phyloP scores from a whole-genome alignment of 1,284 basidiomycete species.

The Anthracocystis setariae region DNA sequence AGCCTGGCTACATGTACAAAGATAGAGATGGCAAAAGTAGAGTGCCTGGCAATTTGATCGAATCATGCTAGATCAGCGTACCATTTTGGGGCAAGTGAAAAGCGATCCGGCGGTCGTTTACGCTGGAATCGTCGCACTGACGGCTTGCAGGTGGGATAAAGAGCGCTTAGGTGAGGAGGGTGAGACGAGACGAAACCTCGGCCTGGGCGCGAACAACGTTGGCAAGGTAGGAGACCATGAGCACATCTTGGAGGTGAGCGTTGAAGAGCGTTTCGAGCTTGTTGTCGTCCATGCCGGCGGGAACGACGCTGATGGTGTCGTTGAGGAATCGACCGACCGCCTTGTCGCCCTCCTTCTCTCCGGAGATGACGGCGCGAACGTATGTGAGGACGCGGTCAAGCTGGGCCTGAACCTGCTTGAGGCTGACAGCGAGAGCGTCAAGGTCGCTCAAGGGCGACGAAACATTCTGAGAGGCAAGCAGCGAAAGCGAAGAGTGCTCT shows the following conservation, averaged over 20 bases:
- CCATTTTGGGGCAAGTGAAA: constrained; percentile 8
- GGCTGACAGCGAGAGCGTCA: constrained; percentile 75
- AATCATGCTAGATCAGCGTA: background rate
- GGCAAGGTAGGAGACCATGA: constrained; percentile 94
- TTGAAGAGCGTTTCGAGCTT: constrained; percentile 65
- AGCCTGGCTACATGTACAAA: constrained; percentile 47
- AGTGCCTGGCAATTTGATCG: background rate
- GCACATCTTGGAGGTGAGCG: constrained; percentile 76
- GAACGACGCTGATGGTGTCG: constrained; percentile 74
- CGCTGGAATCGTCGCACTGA: background rate
- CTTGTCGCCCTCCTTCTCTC: constrained; percentile 82
- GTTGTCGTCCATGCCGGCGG: constrained; percentile 55
- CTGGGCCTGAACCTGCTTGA: constrained; percentile 79
- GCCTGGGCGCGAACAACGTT: constrained; percentile 94
- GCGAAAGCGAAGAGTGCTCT: constrained; percentile 67
- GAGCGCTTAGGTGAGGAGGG: constrained; percentile 73
- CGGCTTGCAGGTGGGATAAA: background rate
- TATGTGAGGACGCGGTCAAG: constrained; percentile 86
- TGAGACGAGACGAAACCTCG: constrained; percentile 88
- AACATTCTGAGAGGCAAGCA: constrained; percentile 78
- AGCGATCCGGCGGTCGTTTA: background rate
- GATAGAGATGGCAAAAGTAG: constrained; percentile 5
- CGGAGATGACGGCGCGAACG: constrained; percentile 82
- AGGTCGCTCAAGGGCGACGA: constrained; percentile 62
- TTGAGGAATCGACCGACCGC: constrained; percentile 91